Conservation (phyloP, 805 yeast genomes). For the Yamadazyma insecticola region DNA sequence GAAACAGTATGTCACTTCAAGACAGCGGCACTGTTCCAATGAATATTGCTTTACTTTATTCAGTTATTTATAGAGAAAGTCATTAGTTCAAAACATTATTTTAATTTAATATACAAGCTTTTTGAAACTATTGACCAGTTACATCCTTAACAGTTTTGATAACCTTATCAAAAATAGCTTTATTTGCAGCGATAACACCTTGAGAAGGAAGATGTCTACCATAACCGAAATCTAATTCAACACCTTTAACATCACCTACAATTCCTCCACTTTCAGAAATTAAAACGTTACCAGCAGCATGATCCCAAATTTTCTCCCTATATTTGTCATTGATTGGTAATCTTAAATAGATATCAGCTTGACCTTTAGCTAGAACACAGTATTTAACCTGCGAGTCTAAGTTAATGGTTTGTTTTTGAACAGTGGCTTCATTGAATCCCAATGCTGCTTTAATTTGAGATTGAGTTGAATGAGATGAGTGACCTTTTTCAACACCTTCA, state of each 20-base stretch:
- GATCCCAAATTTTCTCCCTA: constrained; percentile 97
- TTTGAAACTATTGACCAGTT: too few species aligned
- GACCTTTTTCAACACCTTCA: constrained; percentile 95
- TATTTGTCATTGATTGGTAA: constrained; percentile 73
- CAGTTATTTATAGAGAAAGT: too few species aligned
- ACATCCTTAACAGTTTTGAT: constrained; percentile 42
- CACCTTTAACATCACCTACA: constrained; percentile 82
- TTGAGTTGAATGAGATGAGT: constrained; percentile 88
- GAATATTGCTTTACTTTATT: too few species aligned
- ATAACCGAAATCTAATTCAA: constrained; percentile 69
- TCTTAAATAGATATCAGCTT: constrained; percentile 88
- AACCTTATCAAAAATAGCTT: constrained; percentile 44
- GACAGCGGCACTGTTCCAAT: too few species aligned
- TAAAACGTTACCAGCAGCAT: constrained; percentile 90
- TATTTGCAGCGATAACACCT: constrained; percentile 87
- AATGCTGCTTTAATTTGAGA: constrained; percentile 62
- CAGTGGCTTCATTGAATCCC: constrained; percentile 45
- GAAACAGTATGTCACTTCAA: too few species aligned
- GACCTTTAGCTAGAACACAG: constrained; percentile 85
- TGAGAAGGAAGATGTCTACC: constrained; percentile 81
- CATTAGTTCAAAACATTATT: too few species aligned
- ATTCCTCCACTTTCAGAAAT: constrained; percentile 88
- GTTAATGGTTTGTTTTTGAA: constrained; percentile 59
- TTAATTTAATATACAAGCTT: too few species aligned
- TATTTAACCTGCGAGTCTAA: constrained; percentile 96